Conservation (phyloP, 2,329 filamentous ascomycete species). For the Verticillium alfalfae region DNA sequence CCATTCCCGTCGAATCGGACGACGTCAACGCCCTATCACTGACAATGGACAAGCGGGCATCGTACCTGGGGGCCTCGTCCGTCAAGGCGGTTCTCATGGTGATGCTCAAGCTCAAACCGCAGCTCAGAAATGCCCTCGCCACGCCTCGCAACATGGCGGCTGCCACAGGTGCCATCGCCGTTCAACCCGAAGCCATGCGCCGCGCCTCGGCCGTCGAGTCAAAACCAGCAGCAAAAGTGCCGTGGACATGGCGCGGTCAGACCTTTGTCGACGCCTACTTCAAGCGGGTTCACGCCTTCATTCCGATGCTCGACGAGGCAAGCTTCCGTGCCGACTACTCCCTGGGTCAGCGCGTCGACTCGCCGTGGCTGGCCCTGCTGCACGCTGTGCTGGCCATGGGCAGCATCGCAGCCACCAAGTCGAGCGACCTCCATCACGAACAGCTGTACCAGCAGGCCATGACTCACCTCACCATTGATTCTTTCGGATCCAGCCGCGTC, state of each 20-base stretch:
- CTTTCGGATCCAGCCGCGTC: constrained; percentile 4
- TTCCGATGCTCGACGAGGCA: constrained; percentile 67
- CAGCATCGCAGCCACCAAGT: constrained; percentile 2
- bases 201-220: constrained; percentile 34
- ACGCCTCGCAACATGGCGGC: constrained; percentile 38
- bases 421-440: not conserved
- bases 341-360: constrained; percentile 18
- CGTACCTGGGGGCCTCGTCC: constrained; percentile 69
- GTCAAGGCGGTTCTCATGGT: constrained; percentile 70
- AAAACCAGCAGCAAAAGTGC: constrained; percentile 31
- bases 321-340: constrained; percentile 56
- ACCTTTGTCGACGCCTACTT: constrained; percentile 69
- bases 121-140: constrained; percentile 37
- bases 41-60: constrained; percentile 50
- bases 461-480: constrained; percentile 1
- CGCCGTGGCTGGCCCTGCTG: constrained; percentile 2
- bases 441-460: constrained; percentile 3
- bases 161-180: constrained; percentile 37
- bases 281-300: constrained; percentile 63
- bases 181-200: constrained; percentile 33
- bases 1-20: constrained; percentile 58
- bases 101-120: constrained; percentile 54
- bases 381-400: constrained; percentile 5
- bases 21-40: constrained; percentile 53
- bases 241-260: constrained; percentile 62